Base-by-base conservation (phyloP, 2,329 filamentous ascomycete genomes). In the Ophiostoma perfectum region DNA sequence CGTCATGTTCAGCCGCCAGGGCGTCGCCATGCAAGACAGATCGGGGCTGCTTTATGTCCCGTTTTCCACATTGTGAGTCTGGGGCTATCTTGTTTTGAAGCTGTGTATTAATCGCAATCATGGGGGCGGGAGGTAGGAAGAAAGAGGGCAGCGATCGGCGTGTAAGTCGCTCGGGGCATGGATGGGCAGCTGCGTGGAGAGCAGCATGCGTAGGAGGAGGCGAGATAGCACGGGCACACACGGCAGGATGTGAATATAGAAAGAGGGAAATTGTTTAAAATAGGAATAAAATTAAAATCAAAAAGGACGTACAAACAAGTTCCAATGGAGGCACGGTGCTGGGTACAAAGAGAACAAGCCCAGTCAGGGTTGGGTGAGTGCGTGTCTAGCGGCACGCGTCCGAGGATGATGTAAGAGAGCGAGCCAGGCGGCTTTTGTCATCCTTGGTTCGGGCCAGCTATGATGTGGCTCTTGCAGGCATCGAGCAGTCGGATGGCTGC, bases 1-100 rank as follows among this genome's bases (percentile, higher is more conserved):
- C 70, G 71, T 70, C 70, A 64, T 73, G 66, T 72, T 73, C 73
- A 74, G 73, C 73, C 71, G 73, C 72, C 69, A 72, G 55, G 27
- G 68, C 12, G 55, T 60, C 27, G 55, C 55, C 55, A 38, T 38
- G 55, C 55, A 60, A 11, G 55, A 60, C 55, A 60, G 55, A 60
- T 60, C 27, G 27, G 55, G 55, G 27, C 64, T 70, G 70, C 65
- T 70, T 65, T 67, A 49, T 38, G 55, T 55, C 36, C 45, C n/a
- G 67, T 68, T 55, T 55, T 18, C n/a, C 49, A 55, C 27, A 55
- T 55, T 18, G 49, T 4, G n/a, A 9, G 18, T 55, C 8, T n/a
- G 18, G 11, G 18, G 49, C n/a, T 55, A 4, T 55, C n/a, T 14
- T 36, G 49, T 7, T 27, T 27, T 27, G 27, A 27, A 27, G 27